Conservation (phyloP, 2,329 filamentous ascomycete genomes). For the Dissoconium aciculare region DNA sequence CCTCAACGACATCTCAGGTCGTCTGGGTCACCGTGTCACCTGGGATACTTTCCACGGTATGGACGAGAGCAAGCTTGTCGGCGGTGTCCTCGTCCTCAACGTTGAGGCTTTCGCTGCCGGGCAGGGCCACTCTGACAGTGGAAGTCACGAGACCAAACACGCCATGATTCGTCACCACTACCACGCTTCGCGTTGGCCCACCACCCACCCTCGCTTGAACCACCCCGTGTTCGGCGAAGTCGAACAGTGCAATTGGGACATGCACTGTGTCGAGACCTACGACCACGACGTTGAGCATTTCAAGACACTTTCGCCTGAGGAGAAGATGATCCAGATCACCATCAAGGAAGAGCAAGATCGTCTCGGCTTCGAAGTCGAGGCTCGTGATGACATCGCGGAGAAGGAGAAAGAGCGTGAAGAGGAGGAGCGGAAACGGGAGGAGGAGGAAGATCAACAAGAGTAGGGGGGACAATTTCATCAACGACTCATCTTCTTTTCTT, state of each 20-base stretch:
- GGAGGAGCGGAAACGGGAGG: conserved; percentile 10
- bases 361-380: conserved; percentile 4
- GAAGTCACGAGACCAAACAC: conserved; percentile 50
- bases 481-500: too few relatives aligned
- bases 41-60: conserved; percentile 54
- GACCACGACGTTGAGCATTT: conserved; percentile 49
- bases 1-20: conserved; percentile 46
- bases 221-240: conserved; percentile 58
- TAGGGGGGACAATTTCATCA: conserved; percentile 4
- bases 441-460: conserved; percentile 11
- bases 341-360: conserved; percentile 8
- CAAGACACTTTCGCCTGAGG: conserved; percentile 42
- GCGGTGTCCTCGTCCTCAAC: conserved; percentile 50
- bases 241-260: conserved; percentile 55
- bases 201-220: conserved; percentile 47
- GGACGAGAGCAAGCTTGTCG: conserved; percentile 49
- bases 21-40: conserved; percentile 33
- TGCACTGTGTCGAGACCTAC: conserved; percentile 49
- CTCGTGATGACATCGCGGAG: conserved; percentile 10
- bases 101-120: conserved; percentile 60
- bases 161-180: conserved; percentile 62
- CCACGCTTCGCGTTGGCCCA: conserved; percentile 59
- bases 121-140: conserved; percentile 58
- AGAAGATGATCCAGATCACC: conserved; percentile 38
- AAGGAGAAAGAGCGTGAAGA: conserved; percentile 12